Evolutionary conservation across 2,329 filamentous ascomycete species (phyloP).

Genomic region (Cercospora sp.): DNA sequence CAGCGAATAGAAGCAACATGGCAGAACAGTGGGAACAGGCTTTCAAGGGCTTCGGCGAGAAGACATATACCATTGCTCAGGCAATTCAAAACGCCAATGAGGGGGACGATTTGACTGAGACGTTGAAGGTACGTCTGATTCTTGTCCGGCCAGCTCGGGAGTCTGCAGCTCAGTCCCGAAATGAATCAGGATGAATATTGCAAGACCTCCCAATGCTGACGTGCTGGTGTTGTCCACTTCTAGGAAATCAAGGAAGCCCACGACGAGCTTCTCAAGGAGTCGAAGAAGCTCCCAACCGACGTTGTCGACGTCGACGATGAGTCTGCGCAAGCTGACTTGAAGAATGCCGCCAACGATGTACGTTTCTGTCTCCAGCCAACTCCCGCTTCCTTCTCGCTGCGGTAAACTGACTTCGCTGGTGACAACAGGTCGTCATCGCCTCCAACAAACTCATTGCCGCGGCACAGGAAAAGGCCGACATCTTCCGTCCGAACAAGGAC

Average conservation of each 20-base stretch:
- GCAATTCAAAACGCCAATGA: constrained; percentile 26
- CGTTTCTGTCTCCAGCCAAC: neutral
- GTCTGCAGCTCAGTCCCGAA: no score
- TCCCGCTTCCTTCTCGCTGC: neutral
- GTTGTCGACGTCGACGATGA: constrained; percentile 28
- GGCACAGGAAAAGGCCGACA: constrained; percentile 23
- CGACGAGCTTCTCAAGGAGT: constrained; percentile 24
- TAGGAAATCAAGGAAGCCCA: constrained; percentile 27
- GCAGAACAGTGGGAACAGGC: constrained; percentile 28
- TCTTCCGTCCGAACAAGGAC: constrained; percentile 25
- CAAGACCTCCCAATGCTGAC: no score
- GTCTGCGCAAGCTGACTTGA: constrained; percentile 24
- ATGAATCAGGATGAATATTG: no score
- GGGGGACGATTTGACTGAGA: constrained; percentile 23
- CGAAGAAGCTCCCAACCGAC: constrained; percentile 21
- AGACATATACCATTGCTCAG: constrained; percentile 26
- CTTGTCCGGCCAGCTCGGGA: neutral
- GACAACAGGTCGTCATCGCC: constrained; percentile 22
- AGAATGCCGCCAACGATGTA: constrained; percentile 26
- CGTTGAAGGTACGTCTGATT: constrained; percentile 19
- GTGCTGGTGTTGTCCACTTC: neutral
- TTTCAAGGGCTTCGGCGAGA: constrained; percentile 27
- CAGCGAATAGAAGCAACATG: constrained; percentile 15
- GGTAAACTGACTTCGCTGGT: neutral
- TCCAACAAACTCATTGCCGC: constrained; percentile 23